phyloP scores from a whole-genome alignment of 768 basidiomycete genomes.

The Saitozyma sp. region DNA sequence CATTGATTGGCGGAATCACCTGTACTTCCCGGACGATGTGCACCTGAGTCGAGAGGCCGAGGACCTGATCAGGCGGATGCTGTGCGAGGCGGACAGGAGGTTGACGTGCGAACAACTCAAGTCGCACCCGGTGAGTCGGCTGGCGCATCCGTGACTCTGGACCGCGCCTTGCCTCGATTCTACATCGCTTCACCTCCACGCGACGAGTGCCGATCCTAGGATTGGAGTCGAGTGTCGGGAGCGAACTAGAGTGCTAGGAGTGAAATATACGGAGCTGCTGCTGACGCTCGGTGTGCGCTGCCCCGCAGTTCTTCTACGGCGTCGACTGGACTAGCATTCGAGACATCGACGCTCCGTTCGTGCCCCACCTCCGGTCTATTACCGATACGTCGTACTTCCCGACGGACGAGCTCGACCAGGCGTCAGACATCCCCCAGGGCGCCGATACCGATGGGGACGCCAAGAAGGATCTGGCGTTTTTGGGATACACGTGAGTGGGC shows the following conservation, averaged over 20 bases:
- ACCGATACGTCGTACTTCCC: conserved; percentile 99
- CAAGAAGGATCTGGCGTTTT: conserved; percentile 64
- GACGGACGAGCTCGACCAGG: conserved; percentile 87
- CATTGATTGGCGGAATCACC: conserved; percentile 84
- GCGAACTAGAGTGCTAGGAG: too few species aligned
- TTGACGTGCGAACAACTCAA: conserved; percentile 83
- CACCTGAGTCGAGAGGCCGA: conserved; percentile 88
- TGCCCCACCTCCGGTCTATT: conserved; percentile 89
- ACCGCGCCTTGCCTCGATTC: too few species aligned
- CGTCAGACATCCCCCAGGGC: conserved; percentile 57
- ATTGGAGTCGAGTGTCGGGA: too few species aligned
- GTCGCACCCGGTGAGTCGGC: conserved; percentile 73
- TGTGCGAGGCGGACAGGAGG: conserved; percentile 79
- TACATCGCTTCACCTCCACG: too few species aligned
- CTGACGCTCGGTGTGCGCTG: conserved; percentile 1
- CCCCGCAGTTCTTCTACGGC: conserved; percentile 58
- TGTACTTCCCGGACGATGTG: conserved; percentile 90
- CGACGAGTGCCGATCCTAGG: too few species aligned
- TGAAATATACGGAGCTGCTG: neutral
- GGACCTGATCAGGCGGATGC: conserved; percentile 72
- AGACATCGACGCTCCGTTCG: conserved; percentile 88
- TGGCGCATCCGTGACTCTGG: neutral
- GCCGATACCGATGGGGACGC: conserved; percentile 47
- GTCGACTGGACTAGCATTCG: conserved; percentile 90
- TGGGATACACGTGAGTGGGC: conserved; percentile 57